Percentiles rank a stretch among this genome's conserved stretches.
Conservation (phyloP, 768 basidiomycete species). For the Ramaria rubella region DNA sequence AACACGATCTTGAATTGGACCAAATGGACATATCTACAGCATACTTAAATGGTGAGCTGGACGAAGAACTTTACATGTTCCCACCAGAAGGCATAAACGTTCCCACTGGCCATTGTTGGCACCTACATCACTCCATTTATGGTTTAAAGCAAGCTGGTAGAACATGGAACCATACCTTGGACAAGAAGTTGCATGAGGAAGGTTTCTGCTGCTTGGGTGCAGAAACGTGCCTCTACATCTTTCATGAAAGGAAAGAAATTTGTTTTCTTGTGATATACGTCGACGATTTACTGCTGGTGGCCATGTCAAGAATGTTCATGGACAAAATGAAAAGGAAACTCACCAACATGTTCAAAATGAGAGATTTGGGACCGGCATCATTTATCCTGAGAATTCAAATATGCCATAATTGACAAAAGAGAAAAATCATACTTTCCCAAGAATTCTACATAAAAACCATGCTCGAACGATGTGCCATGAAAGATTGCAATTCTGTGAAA, state of each 20-base stretch:
- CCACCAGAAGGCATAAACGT: constrained; percentile 13
- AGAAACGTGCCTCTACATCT: neutral
- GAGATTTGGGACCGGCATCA: constrained; percentile 11
- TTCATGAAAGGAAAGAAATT: neutral
- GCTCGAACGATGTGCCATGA: constrained; percentile 23
- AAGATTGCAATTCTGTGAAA: constrained; percentile 18
- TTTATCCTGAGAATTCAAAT: constrained; percentile 29
- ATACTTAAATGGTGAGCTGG: constrained; percentile 14
- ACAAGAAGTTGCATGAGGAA: neutral
- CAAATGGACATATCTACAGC: constrained; percentile 18
- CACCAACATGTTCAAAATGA: constrained; percentile 13
- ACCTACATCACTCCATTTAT: constrained; percentile 25
- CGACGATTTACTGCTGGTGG: constrained; percentile 8
- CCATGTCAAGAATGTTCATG: neutral
- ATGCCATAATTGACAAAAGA: constrained; percentile 13
- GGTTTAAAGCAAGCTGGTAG: constrained; percentile 34
- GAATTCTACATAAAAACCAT: constrained; percentile 26
- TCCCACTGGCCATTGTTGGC: neutral
- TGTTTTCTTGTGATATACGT: constrained; percentile 13
- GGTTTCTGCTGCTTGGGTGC: neutral
- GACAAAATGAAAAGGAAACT: constrained; percentile 9
- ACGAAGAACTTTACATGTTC: constrained; percentile 19
- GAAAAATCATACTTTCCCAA: constrained; percentile 18
- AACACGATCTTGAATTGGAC: constrained; percentile 12
- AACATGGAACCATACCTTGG: constrained; percentile 28